Percentiles rank a stretch among this genome's conserved stretches.
Evolutionary conservation across 2,329 filamentous ascomycete species (phyloP).

Genomic region (Colletotrichum horii): DNA sequence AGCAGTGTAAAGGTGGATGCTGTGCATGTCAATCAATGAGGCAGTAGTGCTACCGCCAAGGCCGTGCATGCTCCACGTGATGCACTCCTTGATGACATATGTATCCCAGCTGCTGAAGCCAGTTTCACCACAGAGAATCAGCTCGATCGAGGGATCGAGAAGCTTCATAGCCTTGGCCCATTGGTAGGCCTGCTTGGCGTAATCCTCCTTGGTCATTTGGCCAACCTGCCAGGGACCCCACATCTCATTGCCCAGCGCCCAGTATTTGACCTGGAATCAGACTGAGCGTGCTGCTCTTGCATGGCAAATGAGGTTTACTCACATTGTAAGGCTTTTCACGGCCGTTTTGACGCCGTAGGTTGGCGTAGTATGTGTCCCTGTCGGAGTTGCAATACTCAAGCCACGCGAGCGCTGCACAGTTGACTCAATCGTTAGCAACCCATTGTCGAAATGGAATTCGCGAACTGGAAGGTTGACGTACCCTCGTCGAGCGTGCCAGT

Average conservation of each 20-base stretch:
- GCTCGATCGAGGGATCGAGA: constrained; percentile 70
- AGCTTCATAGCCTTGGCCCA: constrained; percentile 76
- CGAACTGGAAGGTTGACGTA: constrained; percentile 14
- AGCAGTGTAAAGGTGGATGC: constrained; percentile 79
- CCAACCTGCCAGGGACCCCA: constrained; percentile 73
- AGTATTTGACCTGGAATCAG: constrained; percentile 71
- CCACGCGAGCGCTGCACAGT: constrained; percentile 67
- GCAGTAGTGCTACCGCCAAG: constrained; percentile 36
- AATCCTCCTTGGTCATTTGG: constrained; percentile 72
- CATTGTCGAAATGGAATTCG: neutral
- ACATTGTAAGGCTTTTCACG: constrained; percentile 75
- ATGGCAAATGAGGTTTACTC: neutral
- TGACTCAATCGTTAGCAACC: neutral
- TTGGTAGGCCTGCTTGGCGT: constrained; percentile 71
- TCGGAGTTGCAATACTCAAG: constrained; percentile 86
- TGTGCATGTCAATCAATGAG: constrained; percentile 76
- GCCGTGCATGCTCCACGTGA: constrained; percentile 44
- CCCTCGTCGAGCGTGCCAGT: constrained; percentile 63
- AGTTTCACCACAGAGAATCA: constrained; percentile 78
- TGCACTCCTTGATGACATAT: constrained; percentile 73
- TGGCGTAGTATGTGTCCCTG: constrained; percentile 81
- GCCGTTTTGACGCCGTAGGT: constrained; percentile 77
- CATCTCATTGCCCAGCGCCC: constrained; percentile 81
- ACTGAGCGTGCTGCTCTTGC: neutral
- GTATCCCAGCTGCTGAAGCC: constrained; percentile 75